These are phyloP conservation scores for Lagerstroemia speciosa DNA, from an alignment of 345 rosid genomes.

Conservation along the genomic window DNA sequence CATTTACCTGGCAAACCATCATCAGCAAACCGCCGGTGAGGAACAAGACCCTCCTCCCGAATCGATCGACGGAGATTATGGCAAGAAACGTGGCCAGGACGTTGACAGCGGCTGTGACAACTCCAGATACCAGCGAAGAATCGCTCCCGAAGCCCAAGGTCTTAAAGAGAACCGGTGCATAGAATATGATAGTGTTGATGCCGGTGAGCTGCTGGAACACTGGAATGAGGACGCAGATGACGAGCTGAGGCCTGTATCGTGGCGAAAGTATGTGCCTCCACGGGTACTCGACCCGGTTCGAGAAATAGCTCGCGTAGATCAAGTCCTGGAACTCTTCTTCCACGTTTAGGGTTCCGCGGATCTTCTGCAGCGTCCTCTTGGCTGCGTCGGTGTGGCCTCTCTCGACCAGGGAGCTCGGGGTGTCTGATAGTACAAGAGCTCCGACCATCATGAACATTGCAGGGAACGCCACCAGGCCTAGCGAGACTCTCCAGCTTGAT, in stretches of 20 bases:
- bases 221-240: constrained; percentile 45
- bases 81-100: constrained; percentile 32
- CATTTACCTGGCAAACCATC: not conserved
- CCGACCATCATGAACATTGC: not conserved
- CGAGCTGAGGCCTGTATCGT: constrained; percentile 31
- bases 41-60: constrained; percentile 44
- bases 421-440: not conserved
- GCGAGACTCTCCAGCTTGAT: not conserved
- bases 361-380: not conserved
- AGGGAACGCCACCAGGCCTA: not conserved
- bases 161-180: constrained; percentile 56
- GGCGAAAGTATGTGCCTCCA: constrained; percentile 20
- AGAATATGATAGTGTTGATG: constrained; percentile 56
- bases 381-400: not conserved
- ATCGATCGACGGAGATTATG: constrained; percentile 45
- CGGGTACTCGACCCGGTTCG: constrained; percentile 20
- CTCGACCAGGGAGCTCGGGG: not conserved
- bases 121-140: constrained; percentile 39
- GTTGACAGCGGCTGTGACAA: not conserved
- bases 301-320: constrained; percentile 23
- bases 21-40: constrained; percentile 18
- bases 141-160: constrained; percentile 56
- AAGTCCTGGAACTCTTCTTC: constrained; percentile 29
- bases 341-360: constrained; percentile 25
- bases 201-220: constrained; percentile 69